phyloP scores from a whole-genome alignment of 2,329 filamentous ascomycete genomes.

The Trichophyton verrucosum region DNA sequence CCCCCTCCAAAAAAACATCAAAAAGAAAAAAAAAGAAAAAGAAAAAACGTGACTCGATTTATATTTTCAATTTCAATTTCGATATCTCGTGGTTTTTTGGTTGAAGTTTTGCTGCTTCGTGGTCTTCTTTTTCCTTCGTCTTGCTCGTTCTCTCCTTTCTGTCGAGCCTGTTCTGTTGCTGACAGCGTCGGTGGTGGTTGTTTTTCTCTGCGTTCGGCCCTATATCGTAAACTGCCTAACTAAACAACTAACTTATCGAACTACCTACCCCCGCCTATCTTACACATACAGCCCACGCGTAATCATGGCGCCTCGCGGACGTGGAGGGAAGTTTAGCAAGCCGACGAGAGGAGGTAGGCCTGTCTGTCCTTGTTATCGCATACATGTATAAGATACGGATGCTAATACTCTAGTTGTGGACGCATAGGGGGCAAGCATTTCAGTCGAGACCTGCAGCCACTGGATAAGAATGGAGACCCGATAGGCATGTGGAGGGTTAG shows the following conservation, averaged over 20 bases:
- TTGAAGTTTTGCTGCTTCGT: neutral
- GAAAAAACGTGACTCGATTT: neutral
- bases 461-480: constrained; percentile 80
- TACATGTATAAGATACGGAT: neutral
- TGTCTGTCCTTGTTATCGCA: neutral
- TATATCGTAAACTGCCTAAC: neutral
- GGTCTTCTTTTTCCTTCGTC: neutral
- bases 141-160: neutral
- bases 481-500: constrained; percentile 70
- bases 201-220: neutral
- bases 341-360: constrained; percentile 72
- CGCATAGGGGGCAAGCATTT: constrained; percentile 79
- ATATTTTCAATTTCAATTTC: neutral
- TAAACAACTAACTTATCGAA: no score
- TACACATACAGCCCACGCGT: neutral
- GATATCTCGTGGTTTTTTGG: neutral
- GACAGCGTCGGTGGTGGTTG: neutral
- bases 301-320: constrained; percentile 47
- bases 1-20: neutral
- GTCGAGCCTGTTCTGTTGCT: neutral
- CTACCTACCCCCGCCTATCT: neutral
- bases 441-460: constrained; percentile 75
- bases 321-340: constrained; percentile 90
- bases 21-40: no score
- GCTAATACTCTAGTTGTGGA: neutral